Evolutionary conservation across 441 rosid species (phyloP).

Genomic region (Adansonia grandidieri): DNA sequence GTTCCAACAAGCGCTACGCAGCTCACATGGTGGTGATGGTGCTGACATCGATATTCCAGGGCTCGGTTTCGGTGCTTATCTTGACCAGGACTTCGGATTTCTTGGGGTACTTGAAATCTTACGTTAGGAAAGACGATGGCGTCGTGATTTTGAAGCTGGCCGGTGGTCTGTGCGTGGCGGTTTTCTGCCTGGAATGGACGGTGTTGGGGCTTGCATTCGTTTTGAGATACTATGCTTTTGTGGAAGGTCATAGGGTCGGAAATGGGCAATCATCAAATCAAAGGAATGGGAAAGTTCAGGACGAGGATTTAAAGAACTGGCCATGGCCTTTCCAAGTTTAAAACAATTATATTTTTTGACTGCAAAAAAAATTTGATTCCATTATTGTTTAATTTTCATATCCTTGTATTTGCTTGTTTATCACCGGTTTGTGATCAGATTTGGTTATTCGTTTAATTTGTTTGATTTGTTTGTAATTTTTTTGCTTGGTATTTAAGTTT

Average conservation of each 20-base stretch:
- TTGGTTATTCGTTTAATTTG: not conserved
- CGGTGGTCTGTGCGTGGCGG: constrained; percentile 70
- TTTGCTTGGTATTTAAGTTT: not conserved
- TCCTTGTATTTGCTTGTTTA: constrained; percentile 4
- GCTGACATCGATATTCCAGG: constrained; percentile 81
- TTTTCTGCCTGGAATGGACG: constrained; percentile 83
- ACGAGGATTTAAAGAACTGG: constrained; percentile 72
- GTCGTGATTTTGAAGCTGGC: constrained; percentile 64
- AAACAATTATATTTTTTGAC: not conserved
- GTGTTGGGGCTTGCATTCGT: constrained; percentile 79
- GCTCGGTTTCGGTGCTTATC: constrained; percentile 74
- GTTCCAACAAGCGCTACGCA: constrained; percentile 57
- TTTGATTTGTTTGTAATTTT: not conserved
- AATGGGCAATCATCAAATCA: constrained; percentile 23
- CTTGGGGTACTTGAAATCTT: constrained; percentile 57
- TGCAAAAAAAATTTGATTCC: not conserved
- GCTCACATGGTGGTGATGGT: constrained; percentile 88
- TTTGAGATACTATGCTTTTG: constrained; percentile 64
- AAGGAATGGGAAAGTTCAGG: constrained; percentile 55
- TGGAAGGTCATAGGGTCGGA: constrained; percentile 44
- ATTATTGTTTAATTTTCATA: constrained; percentile 32
- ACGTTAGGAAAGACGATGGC: constrained; percentile 76
- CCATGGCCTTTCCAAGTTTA: constrained; percentile 90
- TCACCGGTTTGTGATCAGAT: not conserved
- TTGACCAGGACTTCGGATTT: constrained; percentile 71